A percentile compares a stretch with the other conserved stretches of the same genome.
Conservation (phyloP, 2,329 filamentous ascomycete species). For the Cercospora sp. region DNA sequence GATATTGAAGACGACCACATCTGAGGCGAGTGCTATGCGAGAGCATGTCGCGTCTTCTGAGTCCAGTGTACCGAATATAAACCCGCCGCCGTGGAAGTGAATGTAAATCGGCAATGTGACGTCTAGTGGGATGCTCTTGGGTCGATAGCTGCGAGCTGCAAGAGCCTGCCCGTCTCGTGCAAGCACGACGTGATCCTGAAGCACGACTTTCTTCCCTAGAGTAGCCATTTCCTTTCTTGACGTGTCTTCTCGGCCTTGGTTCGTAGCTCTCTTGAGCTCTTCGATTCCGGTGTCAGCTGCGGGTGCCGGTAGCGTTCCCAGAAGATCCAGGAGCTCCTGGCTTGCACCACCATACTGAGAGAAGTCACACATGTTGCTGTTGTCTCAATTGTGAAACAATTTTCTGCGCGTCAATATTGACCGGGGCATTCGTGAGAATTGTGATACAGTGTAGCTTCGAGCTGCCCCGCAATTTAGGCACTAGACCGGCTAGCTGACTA, state of each 20-base stretch:
- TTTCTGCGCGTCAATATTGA: not conserved
- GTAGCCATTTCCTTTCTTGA: conserved; percentile 17
- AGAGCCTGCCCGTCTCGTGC: conserved; percentile 50
- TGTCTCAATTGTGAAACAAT: not conserved
- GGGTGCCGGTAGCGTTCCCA: conserved; percentile 17
- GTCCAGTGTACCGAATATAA: conserved; percentile 55
- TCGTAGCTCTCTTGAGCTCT: conserved; percentile 20
- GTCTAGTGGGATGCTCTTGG: conserved; percentile 35
- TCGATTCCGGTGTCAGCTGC: conserved; percentile 15
- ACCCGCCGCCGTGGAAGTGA: conserved; percentile 59
- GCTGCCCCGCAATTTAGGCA: not conserved
- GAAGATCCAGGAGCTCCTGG: conserved; percentile 19
- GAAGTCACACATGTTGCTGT: conserved; percentile 24
- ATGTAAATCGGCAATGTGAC: conserved; percentile 47
- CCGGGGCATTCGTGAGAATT: not conserved
- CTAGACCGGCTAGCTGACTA: not conserved
- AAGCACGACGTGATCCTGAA: conserved; percentile 36
- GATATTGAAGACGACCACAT: conserved; percentile 54
- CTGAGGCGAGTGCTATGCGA: conserved; percentile 46
- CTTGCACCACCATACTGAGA: conserved; percentile 25
- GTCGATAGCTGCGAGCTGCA: conserved; percentile 51
- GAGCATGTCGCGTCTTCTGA: conserved; percentile 57
- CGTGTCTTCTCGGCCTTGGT: conserved; percentile 20
- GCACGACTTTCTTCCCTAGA: conserved; percentile 8
- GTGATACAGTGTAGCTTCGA: not conserved